A percentile compares a stretch with the other conserved stretches of the same genome.
These are phyloP conservation scores for Gossypium aridum DNA, from an alignment of 441 rosid genomes.

Conservation along the genomic window DNA sequence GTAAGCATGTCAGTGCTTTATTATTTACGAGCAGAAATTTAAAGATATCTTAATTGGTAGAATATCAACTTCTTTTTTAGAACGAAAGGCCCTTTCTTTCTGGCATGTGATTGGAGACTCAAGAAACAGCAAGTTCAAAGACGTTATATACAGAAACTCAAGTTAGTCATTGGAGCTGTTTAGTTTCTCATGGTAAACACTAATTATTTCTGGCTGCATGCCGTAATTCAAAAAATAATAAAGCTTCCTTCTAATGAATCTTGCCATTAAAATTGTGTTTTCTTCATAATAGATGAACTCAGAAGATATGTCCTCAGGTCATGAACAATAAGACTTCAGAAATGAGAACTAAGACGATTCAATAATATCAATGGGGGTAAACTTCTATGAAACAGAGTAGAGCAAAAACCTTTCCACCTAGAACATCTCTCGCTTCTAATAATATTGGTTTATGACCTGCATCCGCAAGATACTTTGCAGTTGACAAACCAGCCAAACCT, in stretches of 20 bases:
- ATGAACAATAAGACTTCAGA: not conserved
- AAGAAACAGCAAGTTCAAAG: not conserved
- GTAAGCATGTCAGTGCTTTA: not conserved
- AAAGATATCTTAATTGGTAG: not conserved
- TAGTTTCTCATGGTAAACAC: not conserved
- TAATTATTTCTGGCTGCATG: not conserved
- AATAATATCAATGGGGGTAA: not conserved
- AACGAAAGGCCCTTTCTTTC: not conserved
- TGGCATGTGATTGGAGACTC: not conserved
- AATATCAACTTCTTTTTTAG: not conserved
- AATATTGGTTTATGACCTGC: constrained; percentile 85
- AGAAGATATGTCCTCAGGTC: not conserved
- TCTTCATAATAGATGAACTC: not conserved
- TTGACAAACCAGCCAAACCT: constrained; percentile 95
- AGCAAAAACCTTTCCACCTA: constrained; percentile 85
- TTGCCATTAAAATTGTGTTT: not conserved
- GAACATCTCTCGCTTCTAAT: constrained; percentile 91
- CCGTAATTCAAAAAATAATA: not conserved
- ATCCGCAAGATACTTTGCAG: constrained; percentile 92
- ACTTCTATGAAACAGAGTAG: constrained; percentile 7
- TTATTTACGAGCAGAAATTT: not conserved
- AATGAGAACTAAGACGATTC: not conserved
- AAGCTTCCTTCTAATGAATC: not conserved
- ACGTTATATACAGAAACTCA: not conserved
- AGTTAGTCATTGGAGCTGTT: not conserved